Base-by-base conservation (phyloP, 169 alveolate genomes). In the Cryptosporidium muris region DNA sequence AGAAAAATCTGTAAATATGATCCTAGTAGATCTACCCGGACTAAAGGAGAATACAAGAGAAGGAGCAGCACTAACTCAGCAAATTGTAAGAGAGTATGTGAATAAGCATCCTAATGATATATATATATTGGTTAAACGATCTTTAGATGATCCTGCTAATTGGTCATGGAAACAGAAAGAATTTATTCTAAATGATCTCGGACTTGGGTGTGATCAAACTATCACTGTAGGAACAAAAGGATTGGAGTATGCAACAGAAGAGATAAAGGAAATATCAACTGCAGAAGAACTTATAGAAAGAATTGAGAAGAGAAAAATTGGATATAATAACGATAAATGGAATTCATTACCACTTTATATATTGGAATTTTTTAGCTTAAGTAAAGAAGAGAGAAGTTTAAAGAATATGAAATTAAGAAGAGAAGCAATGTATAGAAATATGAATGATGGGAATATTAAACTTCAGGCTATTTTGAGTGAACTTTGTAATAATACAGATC, bases 151-250 rank as follows among this genome's bases (percentile, higher is more conserved):
- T 62, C 97, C 97, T 7, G 95, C 96, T 54, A 94, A 94, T 81
- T 94, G 97, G 97, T 97, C 97, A 5, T 94, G 96, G 94, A 85
- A 89, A n/a, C 37, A 63, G 16, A 52, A 14, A 45, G 4, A 11
- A 1, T 56, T 42, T 68, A 16, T 49, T 2, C 5, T 37, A 4
- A 4, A 60, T 88, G 97, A 95, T 3, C 89, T 94, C 2, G 97
- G 97, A 1, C 88, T 94, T n/a, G 89, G 92, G 25, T 90, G 92
- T 6, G 89, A 91, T 64, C 97, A 94, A 88, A 92, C 97, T 43
- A 88, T 94, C 42, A 94, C 92, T 9, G 97, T 94, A 2, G 97
- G 97, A 1, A 94, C 97, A 12, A 89, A 96, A n/a, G 96, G 96
- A 38, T 48, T 81, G 63, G 96, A 94, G 65, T 94, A 92, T 62